phyloP scores from a whole-genome alignment of 768 basidiomycete species.

The Rhizopogon salebrosus region DNA sequence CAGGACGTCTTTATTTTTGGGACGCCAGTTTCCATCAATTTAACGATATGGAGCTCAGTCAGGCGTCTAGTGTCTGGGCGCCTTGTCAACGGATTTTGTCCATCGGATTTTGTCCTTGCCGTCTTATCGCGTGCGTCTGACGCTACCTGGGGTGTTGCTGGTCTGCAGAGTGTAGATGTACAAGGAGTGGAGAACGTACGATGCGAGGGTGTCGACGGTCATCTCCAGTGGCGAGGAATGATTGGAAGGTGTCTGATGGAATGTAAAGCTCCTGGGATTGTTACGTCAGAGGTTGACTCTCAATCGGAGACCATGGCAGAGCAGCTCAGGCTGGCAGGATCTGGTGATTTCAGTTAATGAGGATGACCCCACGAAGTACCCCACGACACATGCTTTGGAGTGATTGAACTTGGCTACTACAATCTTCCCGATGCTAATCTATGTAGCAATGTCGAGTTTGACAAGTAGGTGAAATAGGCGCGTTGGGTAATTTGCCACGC shows the following conservation, averaged over 20 bases:
- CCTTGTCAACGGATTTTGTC: constrained; percentile 49
- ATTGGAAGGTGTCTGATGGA: constrained; percentile 40
- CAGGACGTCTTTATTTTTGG: constrained; percentile 56
- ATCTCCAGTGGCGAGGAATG: constrained; percentile 45
- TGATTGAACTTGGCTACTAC: no score
- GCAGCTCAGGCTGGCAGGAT: constrained; percentile 6
- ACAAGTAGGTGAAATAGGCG: no score
- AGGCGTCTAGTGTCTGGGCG: constrained; percentile 47
- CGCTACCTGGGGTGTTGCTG: constrained; percentile 46
- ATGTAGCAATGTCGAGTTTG: no score
- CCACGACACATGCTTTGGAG: no score
- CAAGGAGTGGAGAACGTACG: constrained; percentile 49
- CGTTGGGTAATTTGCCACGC: no score
- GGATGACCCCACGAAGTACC: no score
- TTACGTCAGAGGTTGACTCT: constrained; percentile 28
- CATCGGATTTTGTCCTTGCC: constrained; percentile 49
- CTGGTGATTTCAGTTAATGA: background rate
- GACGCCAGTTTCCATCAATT: constrained; percentile 38
- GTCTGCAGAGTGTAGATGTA: constrained; percentile 41
- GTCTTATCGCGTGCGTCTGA: constrained; percentile 44
- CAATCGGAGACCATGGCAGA: constrained; percentile 28
- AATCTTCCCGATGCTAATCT: no score
- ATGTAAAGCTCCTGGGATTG: constrained; percentile 36
- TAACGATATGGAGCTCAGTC: constrained; percentile 37
- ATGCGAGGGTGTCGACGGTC: constrained; percentile 44